Percentiles rank a stretch among this genome's conserved stretches.
Evolutionary conservation across 768 basidiomycete genomes (phyloP).

Genomic region (Kwoniella dejecticola): DNA sequence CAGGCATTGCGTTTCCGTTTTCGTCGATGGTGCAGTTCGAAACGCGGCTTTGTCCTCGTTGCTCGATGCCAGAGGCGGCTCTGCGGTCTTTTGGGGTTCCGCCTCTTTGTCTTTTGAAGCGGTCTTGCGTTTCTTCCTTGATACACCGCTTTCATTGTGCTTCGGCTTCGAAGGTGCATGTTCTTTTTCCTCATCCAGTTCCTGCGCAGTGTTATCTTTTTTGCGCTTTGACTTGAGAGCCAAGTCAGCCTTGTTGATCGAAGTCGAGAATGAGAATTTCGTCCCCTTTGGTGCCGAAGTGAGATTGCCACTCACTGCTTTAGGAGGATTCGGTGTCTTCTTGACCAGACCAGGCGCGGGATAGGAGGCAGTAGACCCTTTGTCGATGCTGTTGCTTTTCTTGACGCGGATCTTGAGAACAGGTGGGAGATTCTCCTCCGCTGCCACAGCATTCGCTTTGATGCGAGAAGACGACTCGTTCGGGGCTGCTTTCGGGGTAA

Average conservation of each 20-base stretch:
- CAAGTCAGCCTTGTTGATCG: slow-evolving; percentile 2
- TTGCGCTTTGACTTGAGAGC: not conserved
- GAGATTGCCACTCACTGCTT: not conserved
- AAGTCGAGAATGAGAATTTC: slow-evolving; percentile 16
- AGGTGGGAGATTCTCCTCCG: slow-evolving; percentile 8
- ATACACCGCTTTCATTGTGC: no score
- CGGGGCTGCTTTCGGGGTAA: not conserved
- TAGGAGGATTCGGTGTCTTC: not conserved
- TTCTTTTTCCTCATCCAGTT: not conserved
- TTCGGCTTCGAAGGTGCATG: no score
- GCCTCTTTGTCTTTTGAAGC: not conserved
- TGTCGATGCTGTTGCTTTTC: not conserved
- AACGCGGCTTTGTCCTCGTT: slow-evolving; percentile 7
- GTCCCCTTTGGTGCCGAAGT: not conserved
- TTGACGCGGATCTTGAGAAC: slow-evolving; percentile 14
- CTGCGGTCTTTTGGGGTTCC: not conserved
- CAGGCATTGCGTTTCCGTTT: not conserved
- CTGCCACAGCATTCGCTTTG: not conserved
- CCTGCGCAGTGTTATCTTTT: not conserved
- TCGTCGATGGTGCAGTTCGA: not conserved
- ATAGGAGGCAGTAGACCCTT: not conserved
- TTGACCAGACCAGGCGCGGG: not conserved
- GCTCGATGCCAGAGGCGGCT: not conserved
- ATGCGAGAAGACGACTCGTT: not conserved
- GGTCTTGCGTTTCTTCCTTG: not conserved